Evolutionary conservation across 441 rosid species (phyloP).

Genomic region (Lepidium campestre): DNA sequence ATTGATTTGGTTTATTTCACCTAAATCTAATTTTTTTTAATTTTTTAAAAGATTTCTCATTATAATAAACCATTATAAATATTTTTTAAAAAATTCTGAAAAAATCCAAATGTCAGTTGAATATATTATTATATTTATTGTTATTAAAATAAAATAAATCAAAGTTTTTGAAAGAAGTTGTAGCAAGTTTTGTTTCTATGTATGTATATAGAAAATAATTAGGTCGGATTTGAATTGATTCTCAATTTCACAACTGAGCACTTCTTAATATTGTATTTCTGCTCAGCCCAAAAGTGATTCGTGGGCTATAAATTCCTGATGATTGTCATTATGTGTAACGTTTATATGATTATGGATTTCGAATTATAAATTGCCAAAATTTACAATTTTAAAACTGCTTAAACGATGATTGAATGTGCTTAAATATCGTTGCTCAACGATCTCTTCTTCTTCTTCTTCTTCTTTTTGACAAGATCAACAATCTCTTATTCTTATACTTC

Average conservation of each 20-base stretch:
- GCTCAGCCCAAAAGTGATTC: not conserved
- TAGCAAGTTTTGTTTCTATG: too few relatives aligned
- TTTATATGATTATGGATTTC: slow-evolving; percentile 31
- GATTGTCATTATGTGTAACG: not conserved
- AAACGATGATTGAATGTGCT: too few relatives aligned
- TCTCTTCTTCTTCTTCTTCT: not conserved
- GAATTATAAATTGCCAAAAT: slow-evolving; percentile 14
- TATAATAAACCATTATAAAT: too few relatives aligned
- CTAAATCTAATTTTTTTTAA: too few relatives aligned
- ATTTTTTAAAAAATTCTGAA: too few relatives aligned
- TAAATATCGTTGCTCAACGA: not conserved
- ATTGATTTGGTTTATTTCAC: too few relatives aligned
- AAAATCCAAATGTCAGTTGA: too few relatives aligned
- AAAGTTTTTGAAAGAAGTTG: too few relatives aligned
- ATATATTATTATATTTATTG: too few relatives aligned
- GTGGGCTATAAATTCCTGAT: not conserved
- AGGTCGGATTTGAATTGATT: not conserved
- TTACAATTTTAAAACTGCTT: not conserved
- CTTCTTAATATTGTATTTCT: not conserved
- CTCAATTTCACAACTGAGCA: not conserved
- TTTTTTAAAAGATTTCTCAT: too few relatives aligned
- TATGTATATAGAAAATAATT: too few relatives aligned
- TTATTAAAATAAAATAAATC: too few relatives aligned
- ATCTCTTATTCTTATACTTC: not conserved
- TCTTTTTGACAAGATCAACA: not conserved